Evolutionary conservation across 805 yeast species (phyloP).

Genomic region (Candida morakotiae): DNA sequence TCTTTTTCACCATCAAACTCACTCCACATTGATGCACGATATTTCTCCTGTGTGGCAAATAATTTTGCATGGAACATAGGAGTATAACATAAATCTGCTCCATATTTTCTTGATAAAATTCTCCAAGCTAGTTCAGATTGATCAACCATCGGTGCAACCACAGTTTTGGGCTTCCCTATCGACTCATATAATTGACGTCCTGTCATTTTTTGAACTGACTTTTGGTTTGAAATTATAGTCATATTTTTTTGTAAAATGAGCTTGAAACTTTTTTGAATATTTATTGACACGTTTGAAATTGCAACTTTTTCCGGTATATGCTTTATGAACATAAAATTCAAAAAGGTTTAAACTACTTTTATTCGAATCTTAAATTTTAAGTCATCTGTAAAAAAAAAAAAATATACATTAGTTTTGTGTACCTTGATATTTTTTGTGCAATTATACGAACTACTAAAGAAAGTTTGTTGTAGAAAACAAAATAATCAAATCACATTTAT

Average conservation of each 20-base stretch:
- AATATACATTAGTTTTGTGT: too few species aligned
- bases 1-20: constrained; percentile 66
- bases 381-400: too few species aligned
- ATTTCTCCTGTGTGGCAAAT: constrained; percentile 80
- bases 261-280: too few species aligned
- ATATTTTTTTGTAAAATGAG: neutral
- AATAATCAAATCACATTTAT: too few species aligned
- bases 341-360: too few species aligned
- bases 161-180: constrained; percentile 72
- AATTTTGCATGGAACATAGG: constrained; percentile 96
- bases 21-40: constrained; percentile 70
- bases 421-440: too few species aligned
- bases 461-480: too few species aligned
- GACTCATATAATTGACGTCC: constrained; percentile 47
- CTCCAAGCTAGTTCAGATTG: constrained; percentile 97
- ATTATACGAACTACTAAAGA: too few species aligned
- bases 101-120: constrained; percentile 75
- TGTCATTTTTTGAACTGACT: constrained; percentile 1
- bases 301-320: too few species aligned
- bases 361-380: too few species aligned
- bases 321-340: too few species aligned
- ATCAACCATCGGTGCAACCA: constrained; percentile 99
- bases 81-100: constrained; percentile 91
- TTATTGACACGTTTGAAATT: too few species aligned
- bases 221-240: neutral